phyloP scores from a whole-genome alignment of 306 rosid genomes.

The Quercus rubra region DNA sequence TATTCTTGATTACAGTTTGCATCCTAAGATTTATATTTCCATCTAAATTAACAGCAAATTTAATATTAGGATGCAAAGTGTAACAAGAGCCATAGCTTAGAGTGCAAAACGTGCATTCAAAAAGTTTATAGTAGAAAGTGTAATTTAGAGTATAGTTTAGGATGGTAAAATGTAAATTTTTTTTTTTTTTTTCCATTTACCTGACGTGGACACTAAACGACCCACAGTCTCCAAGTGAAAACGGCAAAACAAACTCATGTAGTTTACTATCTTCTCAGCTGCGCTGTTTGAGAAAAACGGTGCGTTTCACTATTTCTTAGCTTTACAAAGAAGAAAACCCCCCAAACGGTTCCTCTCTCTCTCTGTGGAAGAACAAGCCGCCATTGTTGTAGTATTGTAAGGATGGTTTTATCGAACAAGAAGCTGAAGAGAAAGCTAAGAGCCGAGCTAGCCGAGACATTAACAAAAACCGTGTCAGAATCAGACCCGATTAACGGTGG shows the following conservation, averaged over 20 bases:
- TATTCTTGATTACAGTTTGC: no score
- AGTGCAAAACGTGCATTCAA: no score
- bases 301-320: neutral
- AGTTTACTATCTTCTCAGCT: no score
- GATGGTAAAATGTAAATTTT: no score
- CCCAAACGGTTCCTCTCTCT: neutral
- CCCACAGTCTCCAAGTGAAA: neutral
- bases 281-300: neutral
- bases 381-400: neutral
- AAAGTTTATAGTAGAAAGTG: fast-evolving
- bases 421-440: conserved; percentile 74
- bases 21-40: no score
- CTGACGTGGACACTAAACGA: neutral
- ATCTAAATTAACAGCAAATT: no score
- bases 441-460: conserved; percentile 36
- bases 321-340: neutral
- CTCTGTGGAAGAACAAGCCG: neutral
- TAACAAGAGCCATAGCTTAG: no score
- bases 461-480: conserved; percentile 23
- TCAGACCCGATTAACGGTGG: conserved; percentile 3
- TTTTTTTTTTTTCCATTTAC: neutral
- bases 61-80: no score
- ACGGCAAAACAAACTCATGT: neutral
- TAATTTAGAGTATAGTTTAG: no score
- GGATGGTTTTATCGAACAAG: conserved; percentile 90